Conservation (phyloP, 1,284 basidiomycete genomes). For the Apiotrichum veenhuisii region DNA sequence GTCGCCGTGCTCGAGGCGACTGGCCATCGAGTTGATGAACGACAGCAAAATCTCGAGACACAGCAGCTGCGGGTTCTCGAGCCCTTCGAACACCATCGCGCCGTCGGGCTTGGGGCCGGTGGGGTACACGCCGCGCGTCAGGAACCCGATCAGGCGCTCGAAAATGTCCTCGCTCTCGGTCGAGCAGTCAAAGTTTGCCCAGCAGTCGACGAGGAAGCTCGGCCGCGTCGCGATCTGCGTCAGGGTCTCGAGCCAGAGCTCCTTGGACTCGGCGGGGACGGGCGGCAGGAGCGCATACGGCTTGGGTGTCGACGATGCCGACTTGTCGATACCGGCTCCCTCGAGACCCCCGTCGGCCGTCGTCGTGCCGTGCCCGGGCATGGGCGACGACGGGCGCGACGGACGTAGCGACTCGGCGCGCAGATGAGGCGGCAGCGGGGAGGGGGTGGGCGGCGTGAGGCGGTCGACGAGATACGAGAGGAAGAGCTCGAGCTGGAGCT, state of each 20-base stretch:
- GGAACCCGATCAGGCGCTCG: constrained; percentile 82
- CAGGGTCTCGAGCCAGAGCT: constrained; percentile 85
- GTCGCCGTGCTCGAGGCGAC: constrained; percentile 65
- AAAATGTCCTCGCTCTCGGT: constrained; percentile 95
- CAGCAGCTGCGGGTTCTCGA: constrained; percentile 75
- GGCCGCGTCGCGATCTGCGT: constrained; percentile 69
- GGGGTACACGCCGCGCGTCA: constrained; percentile 81
- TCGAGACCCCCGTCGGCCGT: constrained; percentile 17
- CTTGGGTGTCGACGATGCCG: constrained; percentile 28
- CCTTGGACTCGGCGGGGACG: constrained; percentile 81
- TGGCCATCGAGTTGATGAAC: constrained; percentile 85
- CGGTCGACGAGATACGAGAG: constrained; percentile 90
- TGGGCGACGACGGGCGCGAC: constrained; percentile 58
- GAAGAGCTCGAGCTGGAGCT: constrained; percentile 95
- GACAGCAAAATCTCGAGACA: constrained; percentile 84
- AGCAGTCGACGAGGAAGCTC: constrained; percentile 88
- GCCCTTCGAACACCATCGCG: constrained; percentile 54
- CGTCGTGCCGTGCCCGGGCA: constrained; percentile 10
- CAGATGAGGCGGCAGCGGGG: constrained; percentile 34
- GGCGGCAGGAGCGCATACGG: constrained; percentile 52
- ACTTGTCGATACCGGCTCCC: constrained; percentile 5
- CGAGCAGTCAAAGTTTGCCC: constrained; percentile 95
- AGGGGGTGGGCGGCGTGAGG: constrained; percentile 60
- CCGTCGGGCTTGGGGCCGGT: constrained; percentile 43
- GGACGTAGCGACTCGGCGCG: constrained; percentile 20